Base-by-base conservation (phyloP, 257 asterid genomes). In the Solanum medicagineum region DNA sequence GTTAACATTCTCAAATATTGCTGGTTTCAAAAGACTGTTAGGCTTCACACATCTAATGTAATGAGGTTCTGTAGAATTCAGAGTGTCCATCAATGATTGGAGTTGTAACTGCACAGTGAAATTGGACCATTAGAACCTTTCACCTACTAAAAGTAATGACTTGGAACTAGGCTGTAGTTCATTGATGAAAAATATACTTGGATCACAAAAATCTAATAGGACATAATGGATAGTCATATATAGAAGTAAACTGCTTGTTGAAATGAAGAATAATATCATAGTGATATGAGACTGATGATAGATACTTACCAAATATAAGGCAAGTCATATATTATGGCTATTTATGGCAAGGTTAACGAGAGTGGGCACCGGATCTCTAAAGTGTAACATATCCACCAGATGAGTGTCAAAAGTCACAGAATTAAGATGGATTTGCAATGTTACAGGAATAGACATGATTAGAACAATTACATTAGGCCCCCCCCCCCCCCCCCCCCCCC, bases 21-120 rank as follows among this genome's bases (percentile, higher is more conserved):
- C 96, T 57, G 99, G 98, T 93, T 97, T 95, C 85, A 97, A 95
- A 66, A 86, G 95, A 91, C 91, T 97, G 88, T 97, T 97, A 79
- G 99, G 99, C 91, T 97, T 97, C 91, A 97, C 98, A 85, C 99
- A 97, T 93, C 99, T 92, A 84, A 97, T 92, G 89, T 97, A 97
- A 88, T 96, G 99, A 87, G 99, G 99, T 86, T 96, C 97, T 19
- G 99, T 95, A 87, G 98, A 94, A 89, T 92, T 97, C 85, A 97
- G 90, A 42, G 98, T 95, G 1, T 97, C 99, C 99, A 97, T 95
- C 96, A 97, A 87, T 85, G 90, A 94, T 90, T 95, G 98, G 87
- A 97, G 99, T 94, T 97, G 99, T 81, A 92, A 84, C 99, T 96
- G 93, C 84, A 84, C 89, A 69, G 74, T 84, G 65, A 88, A 84